Evolutionary conservation across 129 eudicot species (phyloP).

Genomic region (Centrapalus pauciflorus): DNA sequence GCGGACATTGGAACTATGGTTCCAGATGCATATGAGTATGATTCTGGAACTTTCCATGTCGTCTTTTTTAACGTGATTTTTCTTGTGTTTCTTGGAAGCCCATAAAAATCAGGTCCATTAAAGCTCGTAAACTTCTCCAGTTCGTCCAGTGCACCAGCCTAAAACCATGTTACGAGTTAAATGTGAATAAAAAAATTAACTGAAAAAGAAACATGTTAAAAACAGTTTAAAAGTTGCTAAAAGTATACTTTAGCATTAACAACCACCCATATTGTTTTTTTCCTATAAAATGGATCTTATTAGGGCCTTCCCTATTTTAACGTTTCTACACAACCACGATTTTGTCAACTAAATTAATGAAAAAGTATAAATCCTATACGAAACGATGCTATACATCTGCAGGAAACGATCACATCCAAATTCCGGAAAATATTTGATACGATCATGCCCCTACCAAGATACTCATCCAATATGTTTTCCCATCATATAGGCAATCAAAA

Average conservation of each 20-base stretch:
- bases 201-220: too few species aligned
- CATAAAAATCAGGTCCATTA: slow-evolving; percentile 96
- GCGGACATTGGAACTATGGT: slow-evolving; percentile 91
- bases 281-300: too few species aligned
- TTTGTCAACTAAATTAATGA: background rate
- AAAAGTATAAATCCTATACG: background rate
- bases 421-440: too few species aligned
- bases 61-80: slow-evolving; percentile 56
- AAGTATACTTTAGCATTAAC: too few species aligned
- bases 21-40: slow-evolving; percentile 51
- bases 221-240: too few species aligned
- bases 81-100: slow-evolving; percentile 82
- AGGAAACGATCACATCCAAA: background rate
- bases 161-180: background rate
- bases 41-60: slow-evolving; percentile 81
- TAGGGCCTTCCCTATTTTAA: background rate
- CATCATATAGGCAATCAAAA: background rate
- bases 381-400: background rate
- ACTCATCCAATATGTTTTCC: background rate
- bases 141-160: slow-evolving; percentile 97
- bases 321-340: background rate
- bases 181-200: background rate
- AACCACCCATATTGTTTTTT: background rate
- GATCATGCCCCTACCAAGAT: background rate
- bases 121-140: slow-evolving; percentile 93